Evolutionary conservation across 2,329 filamentous ascomycete genomes (phyloP).

Genomic region (Trichoderma sp.): DNA sequence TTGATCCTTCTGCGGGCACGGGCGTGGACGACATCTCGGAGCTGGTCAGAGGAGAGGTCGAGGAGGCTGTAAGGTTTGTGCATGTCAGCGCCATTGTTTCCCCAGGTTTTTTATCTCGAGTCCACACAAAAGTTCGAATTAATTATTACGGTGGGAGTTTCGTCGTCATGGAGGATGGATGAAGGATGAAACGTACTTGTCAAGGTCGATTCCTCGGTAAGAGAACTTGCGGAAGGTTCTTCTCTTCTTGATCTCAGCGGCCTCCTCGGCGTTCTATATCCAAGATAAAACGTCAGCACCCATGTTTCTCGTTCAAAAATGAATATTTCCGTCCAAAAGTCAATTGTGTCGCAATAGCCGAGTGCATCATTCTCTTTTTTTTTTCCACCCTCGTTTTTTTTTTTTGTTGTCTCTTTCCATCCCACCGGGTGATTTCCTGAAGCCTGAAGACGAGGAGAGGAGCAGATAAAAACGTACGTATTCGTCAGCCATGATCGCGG

Average conservation of each 20-base stretch:
- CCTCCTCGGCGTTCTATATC: constrained; percentile 87
- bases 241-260: constrained; percentile 99
- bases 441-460: constrained; percentile 25
- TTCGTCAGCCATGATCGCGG: constrained; percentile 80
- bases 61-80: constrained; percentile 68
- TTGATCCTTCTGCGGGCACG: constrained; percentile 99
- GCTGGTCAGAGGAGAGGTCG: constrained; percentile 96
- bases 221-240: constrained; percentile 99
- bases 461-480: constrained; percentile 64
- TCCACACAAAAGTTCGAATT: background rate
- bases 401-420: background rate
- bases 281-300: constrained; percentile 6
- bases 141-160: background rate
- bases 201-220: constrained; percentile 98
- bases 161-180: background rate
- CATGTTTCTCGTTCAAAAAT: background rate
- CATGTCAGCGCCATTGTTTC: background rate
- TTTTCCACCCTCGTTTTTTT: constrained; percentile 21
- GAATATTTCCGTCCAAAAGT: background rate
- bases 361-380: background rate
- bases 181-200: constrained; percentile 72
- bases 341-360: constrained; percentile 17
- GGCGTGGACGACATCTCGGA: constrained; percentile 98
- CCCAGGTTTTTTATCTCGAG: background rate
- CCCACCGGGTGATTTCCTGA: background rate